These are phyloP conservation scores for Scheffersomyces titani DNA, from an alignment of 1,139 yeast species.

Conservation along the genomic window DNA sequence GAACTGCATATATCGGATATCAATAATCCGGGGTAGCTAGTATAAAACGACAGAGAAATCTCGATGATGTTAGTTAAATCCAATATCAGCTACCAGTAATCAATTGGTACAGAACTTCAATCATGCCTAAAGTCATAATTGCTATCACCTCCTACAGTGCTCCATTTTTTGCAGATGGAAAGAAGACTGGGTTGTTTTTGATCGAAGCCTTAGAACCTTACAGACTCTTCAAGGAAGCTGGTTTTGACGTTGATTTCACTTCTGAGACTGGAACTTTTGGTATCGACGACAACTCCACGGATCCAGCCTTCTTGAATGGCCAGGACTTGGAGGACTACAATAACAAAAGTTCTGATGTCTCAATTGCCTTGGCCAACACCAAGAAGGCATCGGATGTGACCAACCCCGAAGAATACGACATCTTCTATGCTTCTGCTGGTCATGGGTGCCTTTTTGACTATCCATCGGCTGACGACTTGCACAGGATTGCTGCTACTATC, in stretches of 20 bases:
- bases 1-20: neutral
- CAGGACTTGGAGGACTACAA: slow-evolving; percentile 41
- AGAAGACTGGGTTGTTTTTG: slow-evolving; percentile 56
- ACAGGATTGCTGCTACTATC: slow-evolving; percentile 44
- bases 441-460: slow-evolving; percentile 64
- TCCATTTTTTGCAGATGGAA: slow-evolving; percentile 55
- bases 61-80: neutral
- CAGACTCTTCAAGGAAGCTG: slow-evolving; percentile 44
- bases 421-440: slow-evolving; percentile 65
- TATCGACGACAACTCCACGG: slow-evolving; percentile 54
- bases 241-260: slow-evolving; percentile 54
- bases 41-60: neutral
- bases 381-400: slow-evolving; percentile 44
- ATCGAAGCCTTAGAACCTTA: slow-evolving; percentile 62
- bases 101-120: neutral
- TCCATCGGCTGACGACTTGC: slow-evolving; percentile 52
- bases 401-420: slow-evolving; percentile 47
- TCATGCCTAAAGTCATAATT: slow-evolving; percentile 43
- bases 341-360: slow-evolving; percentile 40
- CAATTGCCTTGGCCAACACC: slow-evolving; percentile 29
- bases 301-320: slow-evolving; percentile 39
- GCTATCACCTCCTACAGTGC: slow-evolving; percentile 54
- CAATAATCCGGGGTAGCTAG: neutral
- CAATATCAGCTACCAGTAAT: neutral
- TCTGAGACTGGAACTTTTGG: slow-evolving; percentile 60